Evolutionary conservation across 225 moss, liverwort and hornwort genomes (phyloP).

Genomic region (Ulota crispa): DNA sequence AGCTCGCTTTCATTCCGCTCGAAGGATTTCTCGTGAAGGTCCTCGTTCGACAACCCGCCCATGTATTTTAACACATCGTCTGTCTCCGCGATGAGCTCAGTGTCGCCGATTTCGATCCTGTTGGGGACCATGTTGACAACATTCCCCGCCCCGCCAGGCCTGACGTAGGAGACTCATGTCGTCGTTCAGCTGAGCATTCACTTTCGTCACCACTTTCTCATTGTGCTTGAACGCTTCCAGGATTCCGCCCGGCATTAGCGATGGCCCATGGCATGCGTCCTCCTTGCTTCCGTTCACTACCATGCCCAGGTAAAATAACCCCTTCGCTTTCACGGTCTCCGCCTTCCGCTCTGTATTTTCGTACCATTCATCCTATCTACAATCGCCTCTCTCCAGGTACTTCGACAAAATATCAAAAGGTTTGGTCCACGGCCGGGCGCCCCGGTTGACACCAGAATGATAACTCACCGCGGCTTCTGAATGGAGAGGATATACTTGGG

Average conservation of each 20-base stretch:
- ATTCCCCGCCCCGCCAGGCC: conserved; percentile 61
- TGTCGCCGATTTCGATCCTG: conserved; percentile 81
- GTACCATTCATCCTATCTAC: conserved; percentile 81
- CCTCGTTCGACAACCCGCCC: conserved; percentile 61
- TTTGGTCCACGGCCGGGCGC: conserved; percentile 57
- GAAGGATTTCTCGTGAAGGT: conserved; percentile 57
- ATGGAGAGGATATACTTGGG: conserved; percentile 53
- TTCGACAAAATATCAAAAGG: conserved; percentile 60
- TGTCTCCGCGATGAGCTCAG: conserved; percentile 80
- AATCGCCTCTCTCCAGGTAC: conserved; percentile 64
- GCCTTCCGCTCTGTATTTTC: conserved; percentile 68
- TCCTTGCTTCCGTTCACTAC: conserved; percentile 78
- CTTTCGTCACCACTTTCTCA: conserved; percentile 57
- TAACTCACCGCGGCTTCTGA: conserved; percentile 62
- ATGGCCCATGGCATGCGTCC: conserved; percentile 64
- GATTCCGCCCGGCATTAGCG: conserved; percentile 75
- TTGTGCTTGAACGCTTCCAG: conserved; percentile 51
- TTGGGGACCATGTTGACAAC: conserved; percentile 86
- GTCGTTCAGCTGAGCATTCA: conserved; percentile 63
- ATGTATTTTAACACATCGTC: conserved; percentile 72
- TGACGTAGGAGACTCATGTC: conserved; percentile 69
- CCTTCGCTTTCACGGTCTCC: conserved; percentile 42
- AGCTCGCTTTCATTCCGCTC: conserved; percentile 77
- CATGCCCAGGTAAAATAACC: conserved; percentile 68
- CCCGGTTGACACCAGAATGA: conserved; percentile 74